A percentile compares a stretch with the other conserved stretches of the same genome.
These are phyloP conservation scores for Yamadazyma laniorum DNA, from an alignment of 805 yeast genomes.

Conservation along the genomic window DNA sequence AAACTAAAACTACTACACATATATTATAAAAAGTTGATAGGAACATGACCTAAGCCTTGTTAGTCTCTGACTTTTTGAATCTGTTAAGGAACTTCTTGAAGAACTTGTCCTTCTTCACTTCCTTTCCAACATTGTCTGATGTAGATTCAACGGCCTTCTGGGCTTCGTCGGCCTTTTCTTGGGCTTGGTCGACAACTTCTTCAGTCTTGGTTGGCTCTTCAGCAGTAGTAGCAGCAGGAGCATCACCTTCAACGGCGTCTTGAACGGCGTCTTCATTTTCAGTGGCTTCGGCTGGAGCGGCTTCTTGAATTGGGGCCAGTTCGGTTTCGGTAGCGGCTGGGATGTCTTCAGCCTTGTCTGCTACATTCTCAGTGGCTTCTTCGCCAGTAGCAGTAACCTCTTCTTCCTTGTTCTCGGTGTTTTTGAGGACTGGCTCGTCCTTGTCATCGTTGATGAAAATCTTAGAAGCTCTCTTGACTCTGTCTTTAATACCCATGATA, in stretches of 20 bases:
- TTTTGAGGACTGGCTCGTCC: conserved; percentile 16
- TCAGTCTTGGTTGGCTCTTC: conserved; percentile 7
- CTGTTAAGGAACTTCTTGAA: conserved; percentile 36
- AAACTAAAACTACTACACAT: conserved; percentile 1
- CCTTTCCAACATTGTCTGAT: conserved; percentile 23
- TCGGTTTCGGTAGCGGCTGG: conserved; percentile 5
- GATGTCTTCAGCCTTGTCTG: conserved; percentile 1
- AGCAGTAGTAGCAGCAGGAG: conserved; percentile 6
- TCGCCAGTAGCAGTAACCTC: conserved; percentile 7
- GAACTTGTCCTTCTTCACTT: conserved; percentile 36
- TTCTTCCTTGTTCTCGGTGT: conserved; percentile 3
- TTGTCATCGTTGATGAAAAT: conserved; percentile 29
- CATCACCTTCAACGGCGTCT: conserved; percentile 8
- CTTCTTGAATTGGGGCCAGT: no score
- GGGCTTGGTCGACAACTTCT: conserved; percentile 4
- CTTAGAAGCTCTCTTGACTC: conserved; percentile 38
- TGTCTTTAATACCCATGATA: conserved; percentile 37
- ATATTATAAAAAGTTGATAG: neutral
- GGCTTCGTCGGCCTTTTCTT: conserved; percentile 22
- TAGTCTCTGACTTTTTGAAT: conserved; percentile 30
- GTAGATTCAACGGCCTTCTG: conserved; percentile 29
- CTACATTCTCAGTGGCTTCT: conserved; percentile 5
- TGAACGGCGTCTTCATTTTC: conserved; percentile 6
- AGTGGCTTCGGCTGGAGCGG: conserved; percentile 1
- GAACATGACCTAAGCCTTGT: conserved; percentile 4